phyloP scores from a whole-genome alignment of 768 basidiomycete genomes.

The Mycena olivaceomarginata region DNA sequence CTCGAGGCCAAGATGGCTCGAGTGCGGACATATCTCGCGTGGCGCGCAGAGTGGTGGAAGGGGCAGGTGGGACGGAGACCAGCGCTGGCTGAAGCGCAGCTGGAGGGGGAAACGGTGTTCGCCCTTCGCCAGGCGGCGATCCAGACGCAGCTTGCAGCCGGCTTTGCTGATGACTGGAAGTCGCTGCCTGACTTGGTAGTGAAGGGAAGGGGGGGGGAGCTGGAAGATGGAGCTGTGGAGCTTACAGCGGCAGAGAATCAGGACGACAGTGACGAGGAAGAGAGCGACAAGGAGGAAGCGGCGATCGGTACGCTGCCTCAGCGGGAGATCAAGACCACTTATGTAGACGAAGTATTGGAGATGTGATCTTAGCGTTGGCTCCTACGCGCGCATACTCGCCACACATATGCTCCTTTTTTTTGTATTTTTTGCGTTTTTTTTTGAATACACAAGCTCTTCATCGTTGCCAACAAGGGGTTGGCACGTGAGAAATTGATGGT shows the following conservation, averaged over 20 bases:
- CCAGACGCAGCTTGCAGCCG: not conserved
- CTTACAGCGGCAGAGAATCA: not conserved
- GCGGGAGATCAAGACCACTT: constrained; percentile 20
- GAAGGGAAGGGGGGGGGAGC: not conserved
- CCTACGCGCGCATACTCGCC: not conserved
- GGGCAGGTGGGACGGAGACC: not conserved
- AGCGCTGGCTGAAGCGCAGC: not conserved
- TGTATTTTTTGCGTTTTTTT: not conserved
- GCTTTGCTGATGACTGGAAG: not conserved
- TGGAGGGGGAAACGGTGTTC: not conserved
- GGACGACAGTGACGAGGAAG: not conserved
- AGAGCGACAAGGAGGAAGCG: not conserved
- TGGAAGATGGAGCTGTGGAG: not conserved
- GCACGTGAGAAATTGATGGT: no score
- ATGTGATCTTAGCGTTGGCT: not conserved
- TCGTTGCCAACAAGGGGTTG: not conserved
- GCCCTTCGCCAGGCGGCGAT: not conserved
- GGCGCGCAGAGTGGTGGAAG: not conserved
- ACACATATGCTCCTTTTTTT: not conserved
- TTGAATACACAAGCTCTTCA: not conserved
- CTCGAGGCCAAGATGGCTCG: not conserved
- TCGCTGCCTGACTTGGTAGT: not conserved
- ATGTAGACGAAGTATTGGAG: constrained; percentile 12
- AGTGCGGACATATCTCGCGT: not conserved
- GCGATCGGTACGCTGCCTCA: not conserved